Evolutionary conservation across 2,329 filamentous ascomycete species (phyloP).

Genomic region (Ophiostoma sp.): DNA sequence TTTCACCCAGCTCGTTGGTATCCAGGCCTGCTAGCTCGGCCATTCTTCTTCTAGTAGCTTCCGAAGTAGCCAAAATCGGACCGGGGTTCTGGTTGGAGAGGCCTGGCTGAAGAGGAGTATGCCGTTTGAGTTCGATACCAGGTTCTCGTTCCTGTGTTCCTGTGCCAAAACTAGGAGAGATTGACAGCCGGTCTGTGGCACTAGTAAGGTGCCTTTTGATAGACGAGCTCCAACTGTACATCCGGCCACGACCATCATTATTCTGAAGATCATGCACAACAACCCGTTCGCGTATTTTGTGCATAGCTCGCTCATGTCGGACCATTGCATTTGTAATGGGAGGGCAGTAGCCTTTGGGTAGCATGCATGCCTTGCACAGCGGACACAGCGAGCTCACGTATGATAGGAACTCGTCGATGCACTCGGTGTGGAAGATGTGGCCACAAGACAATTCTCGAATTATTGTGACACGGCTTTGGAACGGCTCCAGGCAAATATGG

Average conservation of each 20-base stretch:
- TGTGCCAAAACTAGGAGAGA: conserved; percentile 10
- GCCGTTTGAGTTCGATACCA: conserved; percentile 26
- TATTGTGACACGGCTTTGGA: conserved; percentile 59
- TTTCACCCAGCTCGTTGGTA: conserved; percentile 18
- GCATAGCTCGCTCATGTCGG: conserved; percentile 65
- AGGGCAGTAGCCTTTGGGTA: conserved; percentile 63
- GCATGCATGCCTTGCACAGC: conserved; percentile 77
- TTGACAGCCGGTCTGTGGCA: conserved; percentile 14
- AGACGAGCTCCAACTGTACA: conserved; percentile 26
- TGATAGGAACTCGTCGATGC: conserved; percentile 78
- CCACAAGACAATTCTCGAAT: conserved; percentile 84
- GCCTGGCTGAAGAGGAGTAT: neutral
- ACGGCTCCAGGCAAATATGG: conserved; percentile 84
- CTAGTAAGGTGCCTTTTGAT: conserved; percentile 27
- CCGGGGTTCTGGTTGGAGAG: conserved; percentile 11
- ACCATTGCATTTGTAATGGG: conserved; percentile 82
- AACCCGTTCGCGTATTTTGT: conserved; percentile 53
- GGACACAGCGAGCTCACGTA: conserved; percentile 82
- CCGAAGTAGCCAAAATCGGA: conserved; percentile 8
- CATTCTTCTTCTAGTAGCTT: conserved; percentile 30
- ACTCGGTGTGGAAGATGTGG: conserved; percentile 90
- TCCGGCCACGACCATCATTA: conserved; percentile 7
- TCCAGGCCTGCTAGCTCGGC: conserved; percentile 30
- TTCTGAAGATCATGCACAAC: conserved; percentile 36
- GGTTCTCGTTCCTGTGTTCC: neutral